A percentile compares a stretch with the other conserved stretches of the same genome.
These are phyloP conservation scores for Samsoniella hepiali DNA, from an alignment of 2,329 filamentous ascomycete genomes.

Conservation along the genomic window DNA sequence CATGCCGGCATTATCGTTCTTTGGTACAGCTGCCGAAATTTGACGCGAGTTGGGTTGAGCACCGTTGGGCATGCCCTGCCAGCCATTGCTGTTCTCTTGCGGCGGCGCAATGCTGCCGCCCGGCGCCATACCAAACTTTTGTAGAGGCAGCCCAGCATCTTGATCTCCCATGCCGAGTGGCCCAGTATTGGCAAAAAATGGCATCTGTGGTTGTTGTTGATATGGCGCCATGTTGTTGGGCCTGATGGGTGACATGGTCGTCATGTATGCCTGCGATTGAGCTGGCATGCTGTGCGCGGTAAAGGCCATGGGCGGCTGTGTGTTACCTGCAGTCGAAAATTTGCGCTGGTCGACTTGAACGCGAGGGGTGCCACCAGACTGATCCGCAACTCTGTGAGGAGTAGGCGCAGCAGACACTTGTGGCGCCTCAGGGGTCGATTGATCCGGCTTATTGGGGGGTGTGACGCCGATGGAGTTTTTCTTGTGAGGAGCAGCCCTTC, in stretches of 20 bases:
- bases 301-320: slow-evolving; percentile 28
- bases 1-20: not conserved
- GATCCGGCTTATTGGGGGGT: slow-evolving; percentile 16
- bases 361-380: slow-evolving; percentile 20
- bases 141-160: slow-evolving; percentile 54
- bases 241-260: slow-evolving; percentile 49
- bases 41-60: slow-evolving; percentile 27
- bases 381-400: slow-evolving; percentile 14
- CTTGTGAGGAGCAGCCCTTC: slow-evolving; percentile 26
- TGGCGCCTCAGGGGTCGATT: slow-evolving; percentile 22
- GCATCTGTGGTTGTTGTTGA: slow-evolving; percentile 35
- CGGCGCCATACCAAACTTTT: slow-evolving; percentile 62
- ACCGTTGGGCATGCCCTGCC: slow-evolving; percentile 40
- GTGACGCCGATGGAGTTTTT: slow-evolving; percentile 34
- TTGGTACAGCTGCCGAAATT: not conserved
- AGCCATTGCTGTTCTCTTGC: slow-evolving; percentile 31
- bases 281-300: slow-evolving; percentile 41
- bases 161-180: slow-evolving; percentile 49
- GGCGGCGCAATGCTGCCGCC: slow-evolving; percentile 37
- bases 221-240: slow-evolving; percentile 43
- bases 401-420: not conserved
- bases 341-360: slow-evolving; percentile 38
- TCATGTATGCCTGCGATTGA: slow-evolving; percentile 42
- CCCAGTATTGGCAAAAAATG: slow-evolving; percentile 52
- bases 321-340: slow-evolving; percentile 36